These are phyloP conservation scores for Cryoendolithus antarcticus DNA, from an alignment of 2,329 filamentous ascomycete genomes.

Conservation along the genomic window DNA sequence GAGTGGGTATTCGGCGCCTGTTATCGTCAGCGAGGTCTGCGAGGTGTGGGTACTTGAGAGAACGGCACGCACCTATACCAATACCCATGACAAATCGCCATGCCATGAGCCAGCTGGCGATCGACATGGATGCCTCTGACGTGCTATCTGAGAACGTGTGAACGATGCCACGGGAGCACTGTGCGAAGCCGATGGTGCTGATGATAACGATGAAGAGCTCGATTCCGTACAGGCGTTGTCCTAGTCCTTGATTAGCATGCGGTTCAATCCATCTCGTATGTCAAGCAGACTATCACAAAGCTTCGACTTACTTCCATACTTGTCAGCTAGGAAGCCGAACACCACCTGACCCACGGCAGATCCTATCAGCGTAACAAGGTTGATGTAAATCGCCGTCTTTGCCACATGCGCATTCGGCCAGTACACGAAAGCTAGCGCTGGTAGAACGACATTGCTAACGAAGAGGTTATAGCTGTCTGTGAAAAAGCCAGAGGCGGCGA, in stretches of 20 bases:
- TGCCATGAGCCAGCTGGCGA: constrained; percentile 25
- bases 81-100: constrained; percentile 30
- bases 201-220: constrained; percentile 30
- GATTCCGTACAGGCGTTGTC: constrained; percentile 27
- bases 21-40: neutral
- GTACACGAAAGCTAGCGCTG: constrained; percentile 29
- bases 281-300: constrained; percentile 11
- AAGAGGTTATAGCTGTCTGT: constrained; percentile 30
- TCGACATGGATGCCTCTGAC: neutral
- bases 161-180: constrained; percentile 20
- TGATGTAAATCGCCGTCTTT: constrained; percentile 22
- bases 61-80: constrained; percentile 20
- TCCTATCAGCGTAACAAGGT: constrained; percentile 27
- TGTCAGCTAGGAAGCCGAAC: constrained; percentile 28
- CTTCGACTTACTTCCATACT: constrained; percentile 13
- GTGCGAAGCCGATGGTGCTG: constrained; percentile 26
- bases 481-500: constrained; percentile 29
- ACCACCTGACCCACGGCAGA: constrained; percentile 27
- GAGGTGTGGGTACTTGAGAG: neutral
- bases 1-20: constrained; percentile 19
- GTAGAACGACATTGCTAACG: constrained; percentile 28
- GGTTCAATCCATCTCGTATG: neutral
- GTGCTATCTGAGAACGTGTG: constrained; percentile 12
- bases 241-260: too few relatives aligned
- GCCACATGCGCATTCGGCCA: constrained; percentile 16